Percentiles rank a stretch among this genome's conserved stretches.
Evolutionary conservation across 352 stramenopile species (phyloP).

Genomic region (Phytophthora fragariaefolia): DNA sequence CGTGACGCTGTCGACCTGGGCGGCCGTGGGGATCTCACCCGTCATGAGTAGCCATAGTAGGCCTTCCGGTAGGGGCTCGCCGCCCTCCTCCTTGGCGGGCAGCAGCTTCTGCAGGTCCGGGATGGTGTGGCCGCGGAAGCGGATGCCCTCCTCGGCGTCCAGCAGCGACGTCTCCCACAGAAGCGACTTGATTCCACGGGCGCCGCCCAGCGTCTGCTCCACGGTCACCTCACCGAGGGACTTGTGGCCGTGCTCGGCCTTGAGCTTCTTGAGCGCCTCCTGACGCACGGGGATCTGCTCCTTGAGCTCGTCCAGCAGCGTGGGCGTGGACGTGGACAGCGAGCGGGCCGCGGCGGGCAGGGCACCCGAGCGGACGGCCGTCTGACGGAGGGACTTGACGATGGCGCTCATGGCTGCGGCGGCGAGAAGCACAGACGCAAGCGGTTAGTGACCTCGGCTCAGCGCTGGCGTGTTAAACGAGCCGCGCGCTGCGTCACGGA

Average conservation of each 20-base stretch:
- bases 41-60: conserved; percentile 98
- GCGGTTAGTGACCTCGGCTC: conserved; percentile 8
- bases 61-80: conserved; percentile 97
- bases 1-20: conserved; percentile 95
- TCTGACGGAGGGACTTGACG: conserved; percentile 69
- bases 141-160: conserved; percentile 97
- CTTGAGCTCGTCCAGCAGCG: conserved; percentile 86
- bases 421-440: conserved; percentile 11
- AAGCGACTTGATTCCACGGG: conserved; percentile 98
- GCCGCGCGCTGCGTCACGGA: background rate
- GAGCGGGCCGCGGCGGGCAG: conserved; percentile 48
- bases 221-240: conserved; percentile 94
- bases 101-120: conserved; percentile 97
- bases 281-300: conserved; percentile 92
- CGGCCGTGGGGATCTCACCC: conserved; percentile 96
- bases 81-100: conserved; percentile 91
- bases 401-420: conserved; percentile 65
- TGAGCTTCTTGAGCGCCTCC: conserved; percentile 94
- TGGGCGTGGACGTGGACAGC: conserved; percentile 73
- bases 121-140: conserved; percentile 99
- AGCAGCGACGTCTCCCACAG: conserved; percentile 98
- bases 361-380: conserved; percentile 43
- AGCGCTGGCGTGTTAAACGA: background rate
- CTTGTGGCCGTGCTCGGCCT: conserved; percentile 94
- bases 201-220: conserved; percentile 97